These are phyloP conservation scores for Kwoniella newhampshirensis DNA, from an alignment of 768 basidiomycete species.

Conservation along the genomic window DNA sequence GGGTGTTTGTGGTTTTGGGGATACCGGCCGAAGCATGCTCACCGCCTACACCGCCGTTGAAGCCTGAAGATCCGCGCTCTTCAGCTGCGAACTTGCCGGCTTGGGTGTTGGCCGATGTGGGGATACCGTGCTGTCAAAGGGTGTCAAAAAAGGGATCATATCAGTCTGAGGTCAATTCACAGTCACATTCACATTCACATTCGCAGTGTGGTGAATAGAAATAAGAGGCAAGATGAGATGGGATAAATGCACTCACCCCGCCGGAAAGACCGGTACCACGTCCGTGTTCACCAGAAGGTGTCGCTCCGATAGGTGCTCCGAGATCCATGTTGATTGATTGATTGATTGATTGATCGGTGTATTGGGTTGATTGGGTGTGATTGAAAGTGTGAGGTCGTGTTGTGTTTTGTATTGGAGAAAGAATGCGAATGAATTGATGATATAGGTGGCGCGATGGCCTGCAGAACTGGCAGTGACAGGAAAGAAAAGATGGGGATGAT, in stretches of 20 bases:
- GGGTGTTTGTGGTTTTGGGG: slow-evolving; percentile 34
- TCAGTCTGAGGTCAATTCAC: too few relatives aligned
- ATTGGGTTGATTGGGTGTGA: background rate
- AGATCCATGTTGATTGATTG: slow-evolving; percentile 23
- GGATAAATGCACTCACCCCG: slow-evolving; percentile 26
- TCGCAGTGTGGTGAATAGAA: background rate
- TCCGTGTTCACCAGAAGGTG: slow-evolving; percentile 39
- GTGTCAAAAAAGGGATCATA: background rate
- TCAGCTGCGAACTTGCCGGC: slow-evolving; percentile 18
- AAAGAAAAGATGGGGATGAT: too few relatives aligned
- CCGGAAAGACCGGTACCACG: slow-evolving; percentile 40
- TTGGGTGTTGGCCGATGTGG: slow-evolving; percentile 30
- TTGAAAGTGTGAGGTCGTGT: background rate
- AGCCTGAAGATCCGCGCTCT: slow-evolving; percentile 28
- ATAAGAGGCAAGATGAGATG: background rate
- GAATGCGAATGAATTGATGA: background rate
- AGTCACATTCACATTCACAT: too few relatives aligned
- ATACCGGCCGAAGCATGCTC: slow-evolving; percentile 39
- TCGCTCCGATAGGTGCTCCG: slow-evolving; percentile 28
- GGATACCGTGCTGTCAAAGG: slow-evolving; percentile 16
- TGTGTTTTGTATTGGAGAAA: background rate
- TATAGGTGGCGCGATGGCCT: too few relatives aligned
- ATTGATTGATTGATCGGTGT: slow-evolving; percentile 3
- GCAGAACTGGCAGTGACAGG: too few relatives aligned
- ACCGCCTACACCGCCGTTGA: slow-evolving; percentile 39